These are phyloP conservation scores for Aureobasidium leucospermi DNA, from an alignment of 2,329 filamentous ascomycete species.

Conservation along the genomic window DNA sequence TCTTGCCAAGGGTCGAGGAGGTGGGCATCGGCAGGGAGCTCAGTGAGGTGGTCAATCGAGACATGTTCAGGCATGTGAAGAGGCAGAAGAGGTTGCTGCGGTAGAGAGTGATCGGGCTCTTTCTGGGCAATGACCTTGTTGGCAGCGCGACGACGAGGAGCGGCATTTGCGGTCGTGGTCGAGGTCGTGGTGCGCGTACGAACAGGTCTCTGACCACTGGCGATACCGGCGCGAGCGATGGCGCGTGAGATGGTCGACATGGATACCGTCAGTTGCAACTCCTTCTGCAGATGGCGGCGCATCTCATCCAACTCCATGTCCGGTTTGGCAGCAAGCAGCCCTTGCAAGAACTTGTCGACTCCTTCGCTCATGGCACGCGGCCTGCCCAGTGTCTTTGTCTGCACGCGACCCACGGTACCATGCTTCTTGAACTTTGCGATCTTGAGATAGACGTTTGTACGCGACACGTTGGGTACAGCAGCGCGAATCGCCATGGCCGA, in stretches of 20 bases:
- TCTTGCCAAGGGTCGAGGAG: slow-evolving; percentile 10
- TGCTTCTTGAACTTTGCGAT: slow-evolving; percentile 15
- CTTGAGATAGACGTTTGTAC: slow-evolving; percentile 16
- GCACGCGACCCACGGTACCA: slow-evolving; percentile 13
- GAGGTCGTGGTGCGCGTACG: neutral
- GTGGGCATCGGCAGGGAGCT: neutral
- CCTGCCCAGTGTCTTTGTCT: slow-evolving; percentile 14
- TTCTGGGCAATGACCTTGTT: neutral
- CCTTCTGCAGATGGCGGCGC: slow-evolving; percentile 10
- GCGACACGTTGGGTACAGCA: slow-evolving; percentile 14
- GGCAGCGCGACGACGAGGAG: neutral
- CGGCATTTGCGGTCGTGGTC: neutral
- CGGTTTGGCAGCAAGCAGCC: slow-evolving; percentile 14
- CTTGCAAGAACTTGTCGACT: slow-evolving; percentile 14
- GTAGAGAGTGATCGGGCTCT: neutral
- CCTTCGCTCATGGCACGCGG: slow-evolving; percentile 12
- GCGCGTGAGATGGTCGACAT: slow-evolving; percentile 15
- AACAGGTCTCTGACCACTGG: neutral
- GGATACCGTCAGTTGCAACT: slow-evolving; percentile 10
- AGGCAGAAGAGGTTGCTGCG: neutral
- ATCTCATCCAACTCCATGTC: slow-evolving; percentile 16
- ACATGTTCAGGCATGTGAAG: neutral
- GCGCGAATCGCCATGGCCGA: slow-evolving; percentile 13
- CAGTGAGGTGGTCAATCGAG: neutral
- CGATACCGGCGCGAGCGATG: slow-evolving; percentile 9